A percentile compares a stretch with the other conserved stretches of the same genome.
phyloP scores from a whole-genome alignment of 2,329 filamentous ascomycete genomes.

The Trichoderma simmonsii region DNA sequence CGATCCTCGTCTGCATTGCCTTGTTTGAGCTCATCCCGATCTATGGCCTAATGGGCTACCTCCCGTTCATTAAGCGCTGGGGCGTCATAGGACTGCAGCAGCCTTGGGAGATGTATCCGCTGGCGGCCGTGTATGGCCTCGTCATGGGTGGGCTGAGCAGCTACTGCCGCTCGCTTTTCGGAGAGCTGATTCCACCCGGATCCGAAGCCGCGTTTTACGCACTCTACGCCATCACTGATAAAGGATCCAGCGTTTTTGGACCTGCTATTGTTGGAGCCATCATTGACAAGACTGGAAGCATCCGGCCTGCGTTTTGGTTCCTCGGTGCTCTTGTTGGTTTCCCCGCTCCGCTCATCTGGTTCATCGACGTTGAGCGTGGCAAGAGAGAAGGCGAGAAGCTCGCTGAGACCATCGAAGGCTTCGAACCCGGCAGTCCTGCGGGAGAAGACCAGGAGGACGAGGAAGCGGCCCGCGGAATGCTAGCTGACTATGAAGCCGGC shows the following conservation, averaged over 20 bases:
- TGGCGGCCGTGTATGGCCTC: conserved; percentile 87
- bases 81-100: conserved; percentile 85
- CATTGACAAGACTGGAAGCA: conserved; percentile 78
- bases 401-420: conserved; percentile 57
- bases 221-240: conserved; percentile 95
- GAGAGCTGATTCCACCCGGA: conserved; percentile 89
- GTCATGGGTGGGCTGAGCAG: conserved; percentile 89
- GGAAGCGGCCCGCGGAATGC: conserved; percentile 22
- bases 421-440: conserved; percentile 32
- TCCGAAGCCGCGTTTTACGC: conserved; percentile 96
- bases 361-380: conserved; percentile 80
- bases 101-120: conserved; percentile 93
- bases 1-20: conserved; percentile 85
- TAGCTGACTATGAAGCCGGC: conserved; percentile 20
- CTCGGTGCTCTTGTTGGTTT: conserved; percentile 79
- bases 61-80: conserved; percentile 71
- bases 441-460: conserved; percentile 27
- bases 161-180: conserved; percentile 89
- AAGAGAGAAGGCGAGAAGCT: conserved; percentile 65
- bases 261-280: conserved; percentile 92
- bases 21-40: conserved; percentile 90
- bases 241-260: conserved; percentile 89
- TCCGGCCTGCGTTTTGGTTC: conserved; percentile 88
- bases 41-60: conserved; percentile 84
- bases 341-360: conserved; percentile 78